A percentile compares a stretch with the other conserved stretches of the same genome.
Conservation (phyloP, 1,139 yeast species). For the Suhomyces yuchorum region DNA sequence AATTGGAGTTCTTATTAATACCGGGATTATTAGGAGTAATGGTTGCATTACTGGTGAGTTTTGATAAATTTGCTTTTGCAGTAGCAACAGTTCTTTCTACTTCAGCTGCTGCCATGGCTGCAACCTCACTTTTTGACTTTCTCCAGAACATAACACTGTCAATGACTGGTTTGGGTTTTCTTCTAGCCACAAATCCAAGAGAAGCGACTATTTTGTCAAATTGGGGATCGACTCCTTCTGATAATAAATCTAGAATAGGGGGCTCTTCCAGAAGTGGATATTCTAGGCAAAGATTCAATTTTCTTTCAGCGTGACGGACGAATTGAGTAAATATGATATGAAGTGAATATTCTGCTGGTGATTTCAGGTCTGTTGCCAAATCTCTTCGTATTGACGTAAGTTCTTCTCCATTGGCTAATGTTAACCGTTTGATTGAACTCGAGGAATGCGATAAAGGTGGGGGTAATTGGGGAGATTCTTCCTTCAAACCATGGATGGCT, state of each 20-base stretch:
- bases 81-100: slow-evolving; percentile 44
- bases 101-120: slow-evolving; percentile 70
- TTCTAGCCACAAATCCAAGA: slow-evolving; percentile 84
- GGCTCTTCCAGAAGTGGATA: slow-evolving; percentile 74
- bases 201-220: slow-evolving; percentile 86
- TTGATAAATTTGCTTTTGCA: slow-evolving; percentile 15
- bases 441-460: slow-evolving; percentile 30
- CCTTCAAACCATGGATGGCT: slow-evolving; percentile 18
- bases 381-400: slow-evolving; percentile 41
- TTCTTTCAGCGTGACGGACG: slow-evolving; percentile 89
- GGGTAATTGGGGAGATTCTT: slow-evolving; percentile 37
- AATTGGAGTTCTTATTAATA: slow-evolving; percentile 19
- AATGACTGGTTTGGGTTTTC: slow-evolving; percentile 92
- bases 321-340: slow-evolving; percentile 95
- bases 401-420: slow-evolving; percentile 37
- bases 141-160: slow-evolving; percentile 99
- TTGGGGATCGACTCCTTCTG: slow-evolving; percentile 82
- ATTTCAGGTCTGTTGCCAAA: slow-evolving; percentile 66
- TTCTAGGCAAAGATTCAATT: slow-evolving; percentile 72
- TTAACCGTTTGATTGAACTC: slow-evolving; percentile 26
- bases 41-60: slow-evolving; percentile 4
- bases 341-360: slow-evolving; percentile 90
- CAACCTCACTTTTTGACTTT: slow-evolving; percentile 82
- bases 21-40: slow-evolving; percentile 20
- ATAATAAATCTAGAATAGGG: slow-evolving; percentile 75